Evolutionary conservation across 2,329 filamentous ascomycete genomes (phyloP).

Genomic region (Pseudodiploospora longispora): DNA sequence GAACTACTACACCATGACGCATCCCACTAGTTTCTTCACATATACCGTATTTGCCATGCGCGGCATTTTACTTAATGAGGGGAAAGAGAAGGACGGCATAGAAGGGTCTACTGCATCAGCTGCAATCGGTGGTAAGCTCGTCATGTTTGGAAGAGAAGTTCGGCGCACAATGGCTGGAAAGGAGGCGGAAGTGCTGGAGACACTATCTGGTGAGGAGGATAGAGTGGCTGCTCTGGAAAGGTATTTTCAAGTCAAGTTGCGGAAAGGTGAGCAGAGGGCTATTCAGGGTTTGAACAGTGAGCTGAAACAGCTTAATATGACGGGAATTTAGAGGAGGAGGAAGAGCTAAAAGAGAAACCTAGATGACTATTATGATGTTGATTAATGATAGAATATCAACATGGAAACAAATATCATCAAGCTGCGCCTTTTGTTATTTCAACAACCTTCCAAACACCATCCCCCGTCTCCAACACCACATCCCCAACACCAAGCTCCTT

Average conservation of each 20-base stretch:
- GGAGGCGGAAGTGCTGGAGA: slow-evolving; percentile 29
- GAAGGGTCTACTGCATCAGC: not conserved
- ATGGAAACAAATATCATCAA: too few species aligned
- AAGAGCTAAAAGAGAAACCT: too few species aligned
- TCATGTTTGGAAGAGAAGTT: slow-evolving; percentile 36
- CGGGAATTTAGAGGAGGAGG: too few species aligned
- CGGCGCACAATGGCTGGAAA: slow-evolving; percentile 31
- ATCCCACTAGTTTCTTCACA: slow-evolving; percentile 29
- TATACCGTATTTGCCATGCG: slow-evolving; percentile 27
- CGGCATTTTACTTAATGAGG: slow-evolving; percentile 16
- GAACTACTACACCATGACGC: slow-evolving; percentile 30
- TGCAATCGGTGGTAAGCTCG: slow-evolving; percentile 28
- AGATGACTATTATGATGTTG: too few species aligned
- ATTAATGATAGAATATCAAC: too few species aligned
- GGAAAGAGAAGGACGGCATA: not conserved
- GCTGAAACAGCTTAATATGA: slow-evolving; percentile 4
- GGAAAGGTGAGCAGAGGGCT: slow-evolving; percentile 35
- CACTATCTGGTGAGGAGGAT: slow-evolving; percentile 37
- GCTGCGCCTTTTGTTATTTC: slow-evolving; percentile 1
- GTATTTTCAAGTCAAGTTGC: slow-evolving; percentile 42
- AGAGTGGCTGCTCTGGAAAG: slow-evolving; percentile 39
- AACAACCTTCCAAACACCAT: slow-evolving; percentile 10
- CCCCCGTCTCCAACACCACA: slow-evolving; percentile 4
- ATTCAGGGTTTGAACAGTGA: slow-evolving; percentile 33
- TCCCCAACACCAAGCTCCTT: too few species aligned